Conservation (phyloP, 768 basidiomycete genomes). For the Piloderma croceum region DNA sequence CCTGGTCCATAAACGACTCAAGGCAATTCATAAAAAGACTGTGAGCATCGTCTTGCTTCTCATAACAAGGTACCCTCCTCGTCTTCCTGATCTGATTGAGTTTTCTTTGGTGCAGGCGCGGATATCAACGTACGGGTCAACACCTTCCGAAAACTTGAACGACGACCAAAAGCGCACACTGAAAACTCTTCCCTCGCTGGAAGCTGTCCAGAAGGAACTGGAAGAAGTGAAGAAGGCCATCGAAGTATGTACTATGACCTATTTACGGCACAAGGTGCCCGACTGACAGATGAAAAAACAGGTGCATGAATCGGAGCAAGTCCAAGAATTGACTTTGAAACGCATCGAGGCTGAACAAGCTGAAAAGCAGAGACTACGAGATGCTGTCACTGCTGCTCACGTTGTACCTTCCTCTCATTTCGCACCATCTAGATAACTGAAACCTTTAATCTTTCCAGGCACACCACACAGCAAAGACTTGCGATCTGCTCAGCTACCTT, state of each 20-base stretch:
- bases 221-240: slow-evolving; percentile 79
- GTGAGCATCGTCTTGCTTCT: slow-evolving; percentile 39
- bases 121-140: slow-evolving; percentile 64
- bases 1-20: slow-evolving; percentile 72
- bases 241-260: slow-evolving; percentile 49
- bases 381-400: slow-evolving; percentile 53
- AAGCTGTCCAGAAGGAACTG: slow-evolving; percentile 76
- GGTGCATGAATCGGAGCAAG: slow-evolving; percentile 60
- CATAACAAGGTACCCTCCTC: no score
- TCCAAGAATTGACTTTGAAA: slow-evolving; percentile 49
- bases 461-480: slow-evolving; percentile 37
- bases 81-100: slow-evolving; percentile 5
- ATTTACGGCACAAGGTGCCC: not conserved
- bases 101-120: slow-evolving; percentile 46
- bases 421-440: not conserved
- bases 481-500: slow-evolving; percentile 52
- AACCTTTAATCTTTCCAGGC: slow-evolving; percentile 31
- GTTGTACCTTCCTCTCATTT: slow-evolving; percentile 9
- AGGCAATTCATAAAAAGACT: slow-evolving; percentile 77
- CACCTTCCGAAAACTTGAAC: slow-evolving; percentile 68
- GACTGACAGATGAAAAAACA: slow-evolving; percentile 21
- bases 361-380: slow-evolving; percentile 49
- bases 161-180: slow-evolving; percentile 80
- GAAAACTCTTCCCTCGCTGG: slow-evolving; percentile 67
- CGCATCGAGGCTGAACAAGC: slow-evolving; percentile 51